phyloP scores from a whole-genome alignment of 352 stramenopile genomes.

The Pythium pyrilobum region DNA sequence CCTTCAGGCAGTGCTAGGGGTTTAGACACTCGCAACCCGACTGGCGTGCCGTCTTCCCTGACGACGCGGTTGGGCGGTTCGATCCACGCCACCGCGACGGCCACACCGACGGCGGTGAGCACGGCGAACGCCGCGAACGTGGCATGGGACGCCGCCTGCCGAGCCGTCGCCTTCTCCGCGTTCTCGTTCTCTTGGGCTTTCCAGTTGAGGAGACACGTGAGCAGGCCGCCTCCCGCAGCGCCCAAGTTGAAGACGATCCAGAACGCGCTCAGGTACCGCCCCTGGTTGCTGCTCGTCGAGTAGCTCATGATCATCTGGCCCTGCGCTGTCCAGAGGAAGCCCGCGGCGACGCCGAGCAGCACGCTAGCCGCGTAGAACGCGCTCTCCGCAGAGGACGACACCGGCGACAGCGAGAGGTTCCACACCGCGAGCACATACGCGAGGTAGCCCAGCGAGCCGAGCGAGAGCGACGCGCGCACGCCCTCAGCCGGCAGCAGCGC shows the following conservation, averaged over 20 bases:
- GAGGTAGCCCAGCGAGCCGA: constrained; percentile 59
- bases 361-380: constrained; percentile 29
- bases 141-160: constrained; percentile 15
- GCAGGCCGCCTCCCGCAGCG: constrained; percentile 45
- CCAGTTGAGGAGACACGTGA: constrained; percentile 55
- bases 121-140: constrained; percentile 60
- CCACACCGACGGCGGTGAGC: constrained; percentile 41
- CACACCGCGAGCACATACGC: constrained; percentile 40
- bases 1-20: too few species aligned
- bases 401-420: constrained; percentile 21
- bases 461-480: constrained; percentile 33
- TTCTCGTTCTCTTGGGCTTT: too few species aligned
- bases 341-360: constrained; percentile 48
- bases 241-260: constrained; percentile 84
- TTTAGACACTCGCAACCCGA: not conserved
- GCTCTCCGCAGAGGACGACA: too few species aligned
- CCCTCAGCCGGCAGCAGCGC: constrained; percentile 43
- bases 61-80: constrained; percentile 23
- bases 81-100: constrained; percentile 38
- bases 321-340: constrained; percentile 75
- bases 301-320: constrained; percentile 64
- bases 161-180: not conserved
- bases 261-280: constrained; percentile 58
- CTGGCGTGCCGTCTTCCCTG: constrained; percentile 17
- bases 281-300: constrained; percentile 32